Base-by-base conservation (phyloP, 192 early-diverging fungal species). In the Spizellomyces sp. region DNA sequence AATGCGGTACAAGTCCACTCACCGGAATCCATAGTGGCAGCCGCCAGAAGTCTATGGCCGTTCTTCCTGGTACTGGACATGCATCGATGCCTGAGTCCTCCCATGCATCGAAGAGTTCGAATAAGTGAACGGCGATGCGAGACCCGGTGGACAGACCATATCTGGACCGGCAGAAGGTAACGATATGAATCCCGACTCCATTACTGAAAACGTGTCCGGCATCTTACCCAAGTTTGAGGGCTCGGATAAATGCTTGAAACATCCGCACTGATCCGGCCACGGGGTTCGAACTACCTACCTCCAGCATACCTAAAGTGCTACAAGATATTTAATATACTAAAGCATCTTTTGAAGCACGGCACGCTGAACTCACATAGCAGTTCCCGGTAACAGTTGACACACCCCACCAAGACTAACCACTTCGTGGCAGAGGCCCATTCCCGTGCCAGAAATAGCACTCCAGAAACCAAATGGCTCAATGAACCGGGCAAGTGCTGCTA, bases 271-370 rank as follows among this genome's bases (percentile, higher is more conserved):
- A 52, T 8, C 75, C 75, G 6, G 75, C 75, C 10, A 76, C 70
- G 5, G 68, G 60, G 46, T 76, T 69, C 2, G 43, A 42, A 22
- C 57, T 61, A 19, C 75, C 75, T 42, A 76, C 47, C 48, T 76
- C 75, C 45, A 76, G 43, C 75, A 76, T 76, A 10, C 67, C 75
- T n/a, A 76, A 47, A 3, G 75, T 76, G 45, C 59, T 64, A 45
- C 48, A 15, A 58, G 15, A 48, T 14, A 62, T 6, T 6, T 62
- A 27, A 21, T 27, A 12, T 15, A 41, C 12, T 62, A 6, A 62
- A 6, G 5, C n/a, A 27, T 36, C 27, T 36, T 3, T 54, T 36
- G 27, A 0, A 36, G 27, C 27, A 36, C 3, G 27, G 27, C 27
- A 36, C 27, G 27, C 12, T 36, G 14, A 19, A 43, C 67, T 47